phyloP scores from a whole-genome alignment of 1,284 basidiomycete species.

The Singerocomus inundabilis region DNA sequence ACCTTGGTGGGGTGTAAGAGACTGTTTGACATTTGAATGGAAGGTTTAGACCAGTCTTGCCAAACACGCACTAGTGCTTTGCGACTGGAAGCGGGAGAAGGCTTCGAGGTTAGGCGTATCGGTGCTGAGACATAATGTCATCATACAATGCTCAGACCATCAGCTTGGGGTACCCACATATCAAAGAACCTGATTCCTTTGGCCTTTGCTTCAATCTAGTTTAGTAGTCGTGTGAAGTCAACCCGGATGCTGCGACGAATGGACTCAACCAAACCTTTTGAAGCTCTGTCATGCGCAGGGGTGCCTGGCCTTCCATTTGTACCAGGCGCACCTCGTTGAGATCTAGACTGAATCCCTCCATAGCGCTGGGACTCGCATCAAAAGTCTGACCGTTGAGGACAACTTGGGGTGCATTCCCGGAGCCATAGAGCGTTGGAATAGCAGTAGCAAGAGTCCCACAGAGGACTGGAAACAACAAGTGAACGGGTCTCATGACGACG shows the following conservation, averaged over 20 bases:
- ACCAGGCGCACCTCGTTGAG: slow-evolving; percentile 72
- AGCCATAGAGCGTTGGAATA: slow-evolving; percentile 10
- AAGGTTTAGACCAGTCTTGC: not conserved
- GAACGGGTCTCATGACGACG: slow-evolving; percentile 18
- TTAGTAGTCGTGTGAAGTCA: not conserved
- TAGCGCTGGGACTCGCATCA: slow-evolving; percentile 19
- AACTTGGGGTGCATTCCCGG: slow-evolving; percentile 14
- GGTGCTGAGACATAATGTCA: slow-evolving; percentile 49
- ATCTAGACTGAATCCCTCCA: slow-evolving; percentile 55
- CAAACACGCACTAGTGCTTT: slow-evolving; percentile 39
- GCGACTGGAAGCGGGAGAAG: slow-evolving; percentile 39
- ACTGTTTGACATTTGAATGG: slow-evolving; percentile 35
- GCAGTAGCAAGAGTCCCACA: slow-evolving; percentile 22
- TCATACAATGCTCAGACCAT: slow-evolving; percentile 4
- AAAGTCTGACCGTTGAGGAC: slow-evolving; percentile 27
- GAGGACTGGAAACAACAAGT: slow-evolving; percentile 23
- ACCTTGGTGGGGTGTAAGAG: slow-evolving; percentile 57
- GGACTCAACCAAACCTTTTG: slow-evolving; percentile 60
- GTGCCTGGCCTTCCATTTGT: slow-evolving; percentile 65
- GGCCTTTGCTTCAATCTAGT: slow-evolving; percentile 70
- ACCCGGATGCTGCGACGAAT: not conserved
- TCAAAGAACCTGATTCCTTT: slow-evolving; percentile 82
- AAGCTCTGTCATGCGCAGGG: slow-evolving; percentile 79
- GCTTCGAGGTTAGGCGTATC: slow-evolving; percentile 64
- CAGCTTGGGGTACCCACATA: slow-evolving; percentile 52